These are phyloP conservation scores for Penicillium dipodomyicola DNA, from an alignment of 495 filamentous ascomycete species.

Conservation along the genomic window DNA sequence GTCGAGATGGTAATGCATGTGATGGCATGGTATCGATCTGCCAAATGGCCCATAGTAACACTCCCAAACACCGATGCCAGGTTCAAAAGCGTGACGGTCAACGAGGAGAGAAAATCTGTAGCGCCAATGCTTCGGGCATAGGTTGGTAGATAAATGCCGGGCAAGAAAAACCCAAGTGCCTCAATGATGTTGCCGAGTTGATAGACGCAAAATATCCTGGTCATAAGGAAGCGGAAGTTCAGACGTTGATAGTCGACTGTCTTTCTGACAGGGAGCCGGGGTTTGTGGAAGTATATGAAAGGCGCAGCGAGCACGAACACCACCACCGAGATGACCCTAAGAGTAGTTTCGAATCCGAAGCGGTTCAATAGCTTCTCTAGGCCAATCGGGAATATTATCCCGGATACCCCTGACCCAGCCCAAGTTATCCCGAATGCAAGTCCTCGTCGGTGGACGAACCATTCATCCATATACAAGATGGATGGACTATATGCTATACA, in stretches of 20 bases:
- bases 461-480: constrained; percentile 51
- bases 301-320: constrained; percentile 50
- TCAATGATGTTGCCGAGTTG: constrained; percentile 54
- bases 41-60: constrained; percentile 54
- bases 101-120: constrained; percentile 11
- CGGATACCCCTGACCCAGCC: constrained; percentile 43
- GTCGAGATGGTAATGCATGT: constrained; percentile 55
- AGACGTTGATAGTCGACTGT: constrained; percentile 17
- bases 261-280: constrained; percentile 47
- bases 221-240: constrained; percentile 45
- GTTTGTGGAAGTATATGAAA: constrained; percentile 55
- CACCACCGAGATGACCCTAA: constrained; percentile 45
- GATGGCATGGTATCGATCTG: constrained; percentile 54
- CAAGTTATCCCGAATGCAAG: constrained; percentile 52
- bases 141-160: constrained; percentile 57
- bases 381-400: constrained; percentile 46
- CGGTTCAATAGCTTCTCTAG: constrained; percentile 45
- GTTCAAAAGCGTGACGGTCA: constrained; percentile 52
- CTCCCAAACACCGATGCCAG: constrained; percentile 55
- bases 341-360: constrained; percentile 53
- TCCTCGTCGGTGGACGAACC: constrained; percentile 50
- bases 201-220: constrained; percentile 47
- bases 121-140: constrained; percentile 50
- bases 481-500: constrained; percentile 48
- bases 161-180: constrained; percentile 59